Evolutionary conservation across 257 asterid genomes (phyloP), one percentile per base, ranked within the genome.

Genomic region (Buddleja alternifolia): DNA sequence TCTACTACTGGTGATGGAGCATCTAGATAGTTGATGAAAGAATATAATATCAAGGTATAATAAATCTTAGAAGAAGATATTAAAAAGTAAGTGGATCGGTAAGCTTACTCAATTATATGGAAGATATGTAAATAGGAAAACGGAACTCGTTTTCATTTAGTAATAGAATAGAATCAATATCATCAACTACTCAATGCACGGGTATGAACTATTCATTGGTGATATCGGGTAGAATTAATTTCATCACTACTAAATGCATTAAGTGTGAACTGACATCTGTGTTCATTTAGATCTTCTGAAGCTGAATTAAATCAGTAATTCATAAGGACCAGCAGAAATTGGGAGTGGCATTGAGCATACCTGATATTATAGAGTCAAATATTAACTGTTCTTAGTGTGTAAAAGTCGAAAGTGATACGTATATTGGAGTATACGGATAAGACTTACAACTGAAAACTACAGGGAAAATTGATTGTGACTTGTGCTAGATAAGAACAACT

Each of bases 311-410:
- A 34, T 53, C 25, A 52, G 51, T 25, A 40, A 44, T 37, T 23
- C 47, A 68, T 4, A 55, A n/a, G 15, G 25, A 42, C 17, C 44
- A 57, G 69, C 39, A 63, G 24, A 59, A 45, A 37, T 19, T 34
- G 29, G 54, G 12, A 59, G 77, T 39, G 12, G 71, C 41, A 41
- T 17, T 69, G 61, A 47, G 57, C 66, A 66, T 4, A 56, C 65
- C 65, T 6, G 47, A 70, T 23, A 44, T 51, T 62, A 52, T 71
- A 24, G 36, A 62, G 48, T 15, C 50, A 29, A 29, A 0, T 15
- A 14, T 45, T 17, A 56, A 59, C 55, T 47, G 20, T 53, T 51
- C n/a, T 58, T 32, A 12, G 46, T 44, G 54, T 44, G 63, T 44
- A 12, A 63, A 23, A 17, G 24, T 54, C 46, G 12, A 29, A 54